Evolutionary conservation across 768 basidiomycete species (phyloP).

Genomic region (Phylloporus sp.): DNA sequence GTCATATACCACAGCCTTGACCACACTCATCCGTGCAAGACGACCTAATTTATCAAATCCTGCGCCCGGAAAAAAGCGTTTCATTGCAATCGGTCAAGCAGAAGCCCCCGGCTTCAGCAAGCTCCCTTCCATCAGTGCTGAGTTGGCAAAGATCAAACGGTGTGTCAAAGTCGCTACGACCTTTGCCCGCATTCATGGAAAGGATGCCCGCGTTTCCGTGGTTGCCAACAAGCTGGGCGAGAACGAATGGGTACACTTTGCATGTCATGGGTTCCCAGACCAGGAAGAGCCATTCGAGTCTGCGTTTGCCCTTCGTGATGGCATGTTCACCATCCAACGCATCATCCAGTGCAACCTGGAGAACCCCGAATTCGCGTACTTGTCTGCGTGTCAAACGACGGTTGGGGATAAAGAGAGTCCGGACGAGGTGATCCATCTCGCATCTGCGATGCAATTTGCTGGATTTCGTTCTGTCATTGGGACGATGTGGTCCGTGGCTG

Average conservation of each 20-base stretch:
- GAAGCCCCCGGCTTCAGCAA: too few species aligned
- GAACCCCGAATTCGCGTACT: neutral
- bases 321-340: neutral
- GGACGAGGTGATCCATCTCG: too few species aligned
- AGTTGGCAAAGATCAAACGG: neutral
- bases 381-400: neutral
- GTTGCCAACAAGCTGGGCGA: neutral
- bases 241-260: too few species aligned
- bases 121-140: too few species aligned
- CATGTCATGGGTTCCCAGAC: too few species aligned
- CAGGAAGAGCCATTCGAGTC: too few species aligned
- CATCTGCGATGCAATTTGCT: too few species aligned
- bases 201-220: neutral
- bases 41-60: neutral
- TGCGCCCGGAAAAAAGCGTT: neutral
- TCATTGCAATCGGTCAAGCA: neutral
- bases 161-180: neutral
- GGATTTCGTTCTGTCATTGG: too few species aligned
- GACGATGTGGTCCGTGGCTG: neutral
- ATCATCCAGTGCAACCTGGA: neutral
- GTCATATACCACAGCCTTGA: too few species aligned
- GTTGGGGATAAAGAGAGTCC: neutral
- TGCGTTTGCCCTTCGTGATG: neutral
- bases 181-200: neutral
- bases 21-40: neutral